These are phyloP conservation scores for Trametes polyzona DNA, from an alignment of 1,284 basidiomycete genomes.

Conservation along the genomic window DNA sequence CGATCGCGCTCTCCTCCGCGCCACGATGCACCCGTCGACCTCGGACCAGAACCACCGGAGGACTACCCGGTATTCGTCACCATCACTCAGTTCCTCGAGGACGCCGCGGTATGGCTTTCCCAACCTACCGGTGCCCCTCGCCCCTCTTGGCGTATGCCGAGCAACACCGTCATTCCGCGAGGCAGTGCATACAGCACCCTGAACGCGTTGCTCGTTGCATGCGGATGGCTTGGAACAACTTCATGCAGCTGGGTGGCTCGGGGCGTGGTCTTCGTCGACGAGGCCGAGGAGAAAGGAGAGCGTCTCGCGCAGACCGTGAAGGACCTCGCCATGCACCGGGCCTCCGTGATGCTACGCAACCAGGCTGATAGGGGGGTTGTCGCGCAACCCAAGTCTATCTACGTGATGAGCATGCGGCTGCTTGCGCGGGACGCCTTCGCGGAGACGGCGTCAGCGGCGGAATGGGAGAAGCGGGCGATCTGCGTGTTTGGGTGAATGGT, in stretches of 20 bases:
- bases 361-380: rapidly evolving
- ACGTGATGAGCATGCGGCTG: constrained; percentile 29
- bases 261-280: constrained; percentile 36
- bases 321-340: constrained; percentile 17
- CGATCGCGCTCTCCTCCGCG: too few species aligned
- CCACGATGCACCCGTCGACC: not conserved
- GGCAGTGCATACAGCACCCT: constrained; percentile 29
- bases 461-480: constrained; percentile 23
- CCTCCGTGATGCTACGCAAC: constrained; percentile 6
- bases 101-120: constrained; percentile 31
- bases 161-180: constrained; percentile 25
- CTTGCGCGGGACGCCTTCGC: constrained; percentile 27
- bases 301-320: constrained; percentile 16
- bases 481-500: constrained; percentile 28
- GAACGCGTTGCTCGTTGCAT: constrained; percentile 30
- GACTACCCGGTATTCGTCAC: not conserved
- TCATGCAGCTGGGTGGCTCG: constrained; percentile 27
- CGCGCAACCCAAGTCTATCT: constrained; percentile 20
- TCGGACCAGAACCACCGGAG: not conserved
- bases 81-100: constrained; percentile 24
- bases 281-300: constrained; percentile 7
- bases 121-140: constrained; percentile 19
- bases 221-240: constrained; percentile 23
- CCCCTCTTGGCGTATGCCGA: constrained; percentile 30
- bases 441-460: constrained; percentile 6